These are phyloP conservation scores for Micractinium sp. DNA, from an alignment of 139 green algal genomes.

Conservation along the genomic window DNA sequence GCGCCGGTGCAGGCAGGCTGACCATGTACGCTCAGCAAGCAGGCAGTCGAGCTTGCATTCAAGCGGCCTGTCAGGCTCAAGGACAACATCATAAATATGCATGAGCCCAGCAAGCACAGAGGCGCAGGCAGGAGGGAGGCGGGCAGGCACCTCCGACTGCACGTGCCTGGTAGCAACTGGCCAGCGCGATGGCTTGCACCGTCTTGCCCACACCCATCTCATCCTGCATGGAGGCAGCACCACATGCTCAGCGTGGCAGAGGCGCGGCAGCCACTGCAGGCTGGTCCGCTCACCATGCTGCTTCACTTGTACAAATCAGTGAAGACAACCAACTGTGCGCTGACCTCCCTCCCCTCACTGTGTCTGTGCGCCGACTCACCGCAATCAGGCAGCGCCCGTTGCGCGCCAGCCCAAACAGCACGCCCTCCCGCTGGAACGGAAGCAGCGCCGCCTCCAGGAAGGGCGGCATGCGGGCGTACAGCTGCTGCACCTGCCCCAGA, in stretches of 20 bases:
- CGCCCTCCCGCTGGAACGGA: slow-evolving; percentile 74
- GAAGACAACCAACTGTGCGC: no score
- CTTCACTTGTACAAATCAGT: neutral
- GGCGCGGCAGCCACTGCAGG: no score
- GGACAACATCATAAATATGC: no score
- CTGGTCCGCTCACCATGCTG: no score
- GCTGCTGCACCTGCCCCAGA: slow-evolving; percentile 52
- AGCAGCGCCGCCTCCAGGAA: slow-evolving; percentile 61
- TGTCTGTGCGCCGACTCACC: neutral
- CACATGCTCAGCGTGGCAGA: neutral
- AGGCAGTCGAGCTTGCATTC: no score
- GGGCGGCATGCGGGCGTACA: slow-evolving; percentile 57
- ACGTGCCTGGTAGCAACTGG: slow-evolving; percentile 76
- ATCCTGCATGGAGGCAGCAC: slow-evolving; percentile 54
- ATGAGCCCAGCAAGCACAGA: neutral
- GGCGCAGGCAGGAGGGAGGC: neutral
- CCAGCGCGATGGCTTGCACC: slow-evolving; percentile 91
- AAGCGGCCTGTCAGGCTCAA: neutral
- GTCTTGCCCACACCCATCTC: slow-evolving; percentile 97
- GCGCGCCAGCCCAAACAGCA: slow-evolving; percentile 80
- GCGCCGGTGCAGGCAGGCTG: no score
- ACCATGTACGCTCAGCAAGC: no score
- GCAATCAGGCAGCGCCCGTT: slow-evolving; percentile 85
- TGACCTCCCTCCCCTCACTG: no score
- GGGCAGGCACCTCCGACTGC: no score